These are phyloP conservation scores for Mimosa pudica DNA, from an alignment of 306 rosid species.

Conservation along the genomic window DNA sequence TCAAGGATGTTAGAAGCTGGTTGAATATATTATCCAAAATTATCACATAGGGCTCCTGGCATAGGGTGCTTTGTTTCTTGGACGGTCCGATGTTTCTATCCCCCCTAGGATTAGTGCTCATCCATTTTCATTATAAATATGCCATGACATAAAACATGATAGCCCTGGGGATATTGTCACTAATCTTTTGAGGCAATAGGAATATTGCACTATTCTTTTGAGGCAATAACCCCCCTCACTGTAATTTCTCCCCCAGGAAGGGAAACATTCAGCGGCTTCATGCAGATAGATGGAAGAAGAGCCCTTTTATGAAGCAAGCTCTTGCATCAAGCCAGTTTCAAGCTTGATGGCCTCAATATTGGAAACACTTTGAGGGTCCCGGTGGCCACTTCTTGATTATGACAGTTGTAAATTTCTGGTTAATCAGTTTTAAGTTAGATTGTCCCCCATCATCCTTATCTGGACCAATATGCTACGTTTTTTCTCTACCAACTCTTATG, in stretches of 20 bases:
- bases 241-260: slow-evolving; percentile 29
- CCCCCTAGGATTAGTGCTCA: slow-evolving; percentile 16
- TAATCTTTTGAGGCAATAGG: slow-evolving; percentile 28
- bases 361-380: slow-evolving; percentile 59
- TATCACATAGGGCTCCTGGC: slow-evolving; percentile 23
- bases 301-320: slow-evolving; percentile 21
- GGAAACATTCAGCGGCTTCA: slow-evolving; percentile 35
- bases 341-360: slow-evolving; percentile 42
- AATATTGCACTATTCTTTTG: not conserved
- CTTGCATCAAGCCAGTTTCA: slow-evolving; percentile 32
- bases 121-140: slow-evolving; percentile 43
- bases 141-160: slow-evolving; percentile 9
- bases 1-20: slow-evolving; percentile 25
- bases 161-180: slow-evolving; percentile 33
- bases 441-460: not conserved
- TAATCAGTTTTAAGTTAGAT: not conserved
- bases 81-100: slow-evolving; percentile 37
- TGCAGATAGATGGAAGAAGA: slow-evolving; percentile 22
- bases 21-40: slow-evolving; percentile 28
- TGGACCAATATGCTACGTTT: not conserved
- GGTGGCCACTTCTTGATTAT: slow-evolving; percentile 31
- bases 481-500: not conserved
- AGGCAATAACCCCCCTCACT: slow-evolving; percentile 31
- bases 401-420: not conserved
- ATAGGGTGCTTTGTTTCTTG: slow-evolving; percentile 48